Conservation (phyloP, 2,329 filamentous ascomycete genomes). For the Colletotrichum sp. region DNA sequence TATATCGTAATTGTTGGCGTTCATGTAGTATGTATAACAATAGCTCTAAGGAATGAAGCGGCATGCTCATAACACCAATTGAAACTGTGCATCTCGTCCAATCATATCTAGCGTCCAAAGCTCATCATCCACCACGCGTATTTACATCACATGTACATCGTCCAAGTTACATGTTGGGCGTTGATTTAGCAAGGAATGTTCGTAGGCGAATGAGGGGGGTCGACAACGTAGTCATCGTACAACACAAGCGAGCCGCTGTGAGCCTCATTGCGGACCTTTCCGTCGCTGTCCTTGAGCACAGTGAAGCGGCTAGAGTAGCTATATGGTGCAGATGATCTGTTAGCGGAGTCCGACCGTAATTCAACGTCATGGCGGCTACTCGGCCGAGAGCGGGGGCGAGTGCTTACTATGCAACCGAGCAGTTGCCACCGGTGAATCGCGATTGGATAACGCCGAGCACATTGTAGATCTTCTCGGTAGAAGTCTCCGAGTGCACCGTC, state of each 20-base stretch:
- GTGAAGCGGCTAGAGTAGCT: constrained; percentile 13
- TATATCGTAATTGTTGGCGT: neutral
- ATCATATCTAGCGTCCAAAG: neutral
- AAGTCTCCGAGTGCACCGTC: neutral
- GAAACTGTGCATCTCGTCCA: neutral
- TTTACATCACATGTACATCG: neutral
- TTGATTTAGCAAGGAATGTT: constrained; percentile 1
- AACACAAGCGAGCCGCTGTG: neutral
- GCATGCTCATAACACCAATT: neutral
- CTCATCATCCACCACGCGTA: neutral
- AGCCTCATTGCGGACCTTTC: neutral
- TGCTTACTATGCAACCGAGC: constrained; percentile 1
- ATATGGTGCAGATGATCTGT: neutral
- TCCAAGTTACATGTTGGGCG: neutral
- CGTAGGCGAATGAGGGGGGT: neutral
- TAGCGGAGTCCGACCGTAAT: neutral
- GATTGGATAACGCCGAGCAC: neutral
- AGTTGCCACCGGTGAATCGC: neutral
- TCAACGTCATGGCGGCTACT: neutral
- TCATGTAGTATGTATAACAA: neutral
- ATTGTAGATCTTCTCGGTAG: neutral
- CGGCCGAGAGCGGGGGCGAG: too few species aligned
- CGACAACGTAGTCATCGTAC: constrained; percentile 9
- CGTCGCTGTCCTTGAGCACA: neutral
- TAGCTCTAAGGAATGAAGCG: neutral